Evolutionary conservation across 2,329 filamentous ascomycete genomes (phyloP), one percentile per base, ranked within the genome.

Genomic region (Paramyrothecium roridum): DNA sequence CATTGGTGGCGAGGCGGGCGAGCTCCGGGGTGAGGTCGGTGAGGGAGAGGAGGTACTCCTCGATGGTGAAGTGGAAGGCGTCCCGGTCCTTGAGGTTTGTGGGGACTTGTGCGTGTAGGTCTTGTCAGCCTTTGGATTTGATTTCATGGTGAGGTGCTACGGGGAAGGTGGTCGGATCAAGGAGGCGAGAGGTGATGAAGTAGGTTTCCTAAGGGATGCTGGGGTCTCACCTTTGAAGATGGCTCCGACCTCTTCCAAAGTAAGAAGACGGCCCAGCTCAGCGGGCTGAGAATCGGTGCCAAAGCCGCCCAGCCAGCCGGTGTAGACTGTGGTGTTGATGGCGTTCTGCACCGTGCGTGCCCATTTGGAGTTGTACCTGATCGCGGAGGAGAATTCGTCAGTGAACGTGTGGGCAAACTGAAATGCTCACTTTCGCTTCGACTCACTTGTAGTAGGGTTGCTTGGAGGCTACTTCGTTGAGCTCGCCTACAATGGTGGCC

Each of bases 401-500:
- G 26, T 10, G 26, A 17, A 43, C n/a, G 16, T 45, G 23, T 22
- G 46, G 22, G n/a, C 43, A 17, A 23, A 22, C n/a, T 19, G 40
- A 17, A 22, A 34, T 33, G 48, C 23, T 53, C 48, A 49, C 37
- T 11, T 16, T 23, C 8, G 3, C n/a, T 20, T 20, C 16, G 16
- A 57, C 74, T 49, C 68, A 97, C 82, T 96, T 97, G 85, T 98
- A 99, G 80, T 98, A 99, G 0, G 95, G 93, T 66, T 96, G 88
- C 70, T 90, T 82, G 23, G 91, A 93, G 2, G 93, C 91, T 54
- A 90, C 83, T 54, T 80, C 75, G 58, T 85, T 83, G 48, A 99
- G 83, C 62, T 87, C 85, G 55, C 78, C 75, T 48, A 97, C 82
- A 48, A 87, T 88, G 50, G 84, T 78, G 54, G 90, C 82, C 70